phyloP scores from a whole-genome alignment of 495 filamentous ascomycete species.

The Collariella sp. region DNA sequence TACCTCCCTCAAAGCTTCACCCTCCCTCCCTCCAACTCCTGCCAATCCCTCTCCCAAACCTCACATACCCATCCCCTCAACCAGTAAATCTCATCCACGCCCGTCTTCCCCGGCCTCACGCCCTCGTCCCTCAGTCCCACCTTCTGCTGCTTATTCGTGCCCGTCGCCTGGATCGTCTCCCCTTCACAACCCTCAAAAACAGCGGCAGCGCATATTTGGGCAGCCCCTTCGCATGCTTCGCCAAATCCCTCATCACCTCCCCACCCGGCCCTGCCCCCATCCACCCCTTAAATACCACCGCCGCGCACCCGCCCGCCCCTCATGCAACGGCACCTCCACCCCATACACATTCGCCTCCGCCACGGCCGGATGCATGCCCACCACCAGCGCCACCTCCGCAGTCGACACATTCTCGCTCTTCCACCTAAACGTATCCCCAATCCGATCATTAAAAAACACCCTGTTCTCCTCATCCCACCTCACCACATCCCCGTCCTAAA shows the following conservation, averaged over 20 bases:
- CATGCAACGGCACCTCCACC: constrained; percentile 70
- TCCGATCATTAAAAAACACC: constrained; percentile 79
- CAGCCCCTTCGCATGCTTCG: constrained; percentile 49
- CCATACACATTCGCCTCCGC: constrained; percentile 85
- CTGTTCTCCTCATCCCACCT: constrained; percentile 61
- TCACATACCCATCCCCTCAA: constrained; percentile 59
- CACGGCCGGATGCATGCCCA: constrained; percentile 59
- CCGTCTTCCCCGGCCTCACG: constrained; percentile 55
- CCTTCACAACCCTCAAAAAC: constrained; percentile 60
- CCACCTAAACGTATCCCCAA: constrained; percentile 94
- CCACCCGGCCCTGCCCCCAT: constrained; percentile 28
- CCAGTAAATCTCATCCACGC: constrained; percentile 56
- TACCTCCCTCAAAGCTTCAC: constrained; percentile 66
- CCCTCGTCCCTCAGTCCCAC: constrained; percentile 60
- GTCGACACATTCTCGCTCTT: constrained; percentile 91
- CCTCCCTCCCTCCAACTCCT: constrained; percentile 53
- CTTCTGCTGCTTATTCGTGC: constrained; percentile 86
- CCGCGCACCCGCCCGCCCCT: constrained; percentile 78
- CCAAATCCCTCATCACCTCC: constrained; percentile 48
- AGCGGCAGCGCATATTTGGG: constrained; percentile 71
- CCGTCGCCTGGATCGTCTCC: constrained; percentile 53
- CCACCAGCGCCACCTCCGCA: constrained; percentile 66
- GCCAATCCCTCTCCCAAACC: constrained; percentile 62
- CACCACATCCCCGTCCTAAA: constrained; percentile 84
- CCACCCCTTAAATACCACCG: constrained; percentile 49